phyloP scores from a whole-genome alignment of 1,139 yeast genomes.

The Zygosaccharomyces sapae region DNA sequence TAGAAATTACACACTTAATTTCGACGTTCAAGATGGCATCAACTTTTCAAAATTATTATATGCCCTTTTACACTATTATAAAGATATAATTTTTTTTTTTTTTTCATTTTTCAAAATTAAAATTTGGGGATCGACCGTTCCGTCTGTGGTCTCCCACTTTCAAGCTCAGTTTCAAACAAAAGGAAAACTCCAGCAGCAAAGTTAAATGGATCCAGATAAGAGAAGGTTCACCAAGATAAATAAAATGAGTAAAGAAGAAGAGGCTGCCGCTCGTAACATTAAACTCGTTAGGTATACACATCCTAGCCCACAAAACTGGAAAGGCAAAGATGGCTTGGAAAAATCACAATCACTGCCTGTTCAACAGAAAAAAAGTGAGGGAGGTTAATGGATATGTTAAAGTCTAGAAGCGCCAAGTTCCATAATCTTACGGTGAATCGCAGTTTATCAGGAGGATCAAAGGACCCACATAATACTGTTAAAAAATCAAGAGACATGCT shows the following conservation, averaged over 20 bases:
- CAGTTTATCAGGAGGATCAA: not conserved
- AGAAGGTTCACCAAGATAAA: not conserved
- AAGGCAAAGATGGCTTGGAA: slow-evolving; percentile 1
- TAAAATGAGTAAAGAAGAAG: slow-evolving; percentile 3
- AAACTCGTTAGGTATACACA: slow-evolving; percentile 5
- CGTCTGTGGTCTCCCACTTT: not conserved
- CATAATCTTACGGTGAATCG: slow-evolving; percentile 2
- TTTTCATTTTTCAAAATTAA: not conserved
- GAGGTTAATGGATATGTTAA: slow-evolving; percentile 4
- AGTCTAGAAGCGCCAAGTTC: slow-evolving; percentile 5
- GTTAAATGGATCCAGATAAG: not conserved
- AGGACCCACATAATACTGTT: not conserved
- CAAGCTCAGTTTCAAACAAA: slow-evolving; percentile 1
- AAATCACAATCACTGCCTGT: slow-evolving; percentile 1
- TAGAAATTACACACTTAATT: no score
- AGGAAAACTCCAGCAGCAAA: slow-evolving; percentile 1
- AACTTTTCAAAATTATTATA: no score
- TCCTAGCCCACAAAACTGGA: slow-evolving; percentile 3
- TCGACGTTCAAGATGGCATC: no score
- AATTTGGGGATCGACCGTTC: not conserved
- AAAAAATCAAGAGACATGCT: not conserved
- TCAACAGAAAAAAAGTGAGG: slow-evolving; percentile 3
- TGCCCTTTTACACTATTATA: no score
- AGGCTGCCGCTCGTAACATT: slow-evolving; percentile 5
- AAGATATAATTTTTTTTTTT: not conserved